Conservation (phyloP, 306 rosid species). For the Cicer cuneatum region DNA sequence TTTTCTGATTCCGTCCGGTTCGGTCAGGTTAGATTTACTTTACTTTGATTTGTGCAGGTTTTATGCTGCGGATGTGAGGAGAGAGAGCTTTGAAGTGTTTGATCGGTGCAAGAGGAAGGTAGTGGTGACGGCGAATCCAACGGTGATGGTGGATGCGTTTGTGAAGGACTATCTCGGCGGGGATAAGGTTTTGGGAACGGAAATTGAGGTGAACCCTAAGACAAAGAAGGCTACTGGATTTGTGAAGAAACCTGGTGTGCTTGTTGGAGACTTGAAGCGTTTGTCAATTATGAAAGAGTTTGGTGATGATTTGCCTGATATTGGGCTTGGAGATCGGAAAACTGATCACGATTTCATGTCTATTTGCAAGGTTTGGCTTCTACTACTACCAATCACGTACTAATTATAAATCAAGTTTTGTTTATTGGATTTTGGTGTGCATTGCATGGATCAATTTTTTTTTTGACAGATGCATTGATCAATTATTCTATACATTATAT, state of each 20-base stretch:
- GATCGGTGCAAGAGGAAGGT: conserved; percentile 85
- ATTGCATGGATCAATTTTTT: background rate
- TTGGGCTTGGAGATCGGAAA: conserved; percentile 86
- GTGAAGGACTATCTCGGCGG: conserved; percentile 90
- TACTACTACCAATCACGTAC: background rate
- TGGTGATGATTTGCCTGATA: conserved; percentile 71
- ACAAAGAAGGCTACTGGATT: conserved; percentile 96
- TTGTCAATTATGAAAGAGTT: conserved; percentile 73
- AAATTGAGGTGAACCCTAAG: conserved; percentile 90
- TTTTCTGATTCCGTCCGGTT: background rate
- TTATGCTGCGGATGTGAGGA: conserved; percentile 89
- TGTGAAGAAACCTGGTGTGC: conserved; percentile 89
- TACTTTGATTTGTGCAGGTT: conserved; percentile 50
- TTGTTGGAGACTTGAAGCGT: conserved; percentile 80
- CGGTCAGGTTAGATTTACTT: background rate
- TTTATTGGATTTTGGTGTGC: background rate
- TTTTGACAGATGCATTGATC: too few species aligned
- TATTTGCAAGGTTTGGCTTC: conserved; percentile 76
- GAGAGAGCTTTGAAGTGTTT: conserved; percentile 87
- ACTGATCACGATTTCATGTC: conserved; percentile 96
- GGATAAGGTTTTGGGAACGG: conserved; percentile 84
- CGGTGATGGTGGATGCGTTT: conserved; percentile 91
- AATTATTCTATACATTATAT: too few species aligned
- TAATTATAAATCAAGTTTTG: background rate
- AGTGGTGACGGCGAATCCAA: conserved; percentile 94